Evolutionary conservation across 805 yeast genomes (phyloP).

Genomic region (Candida qinlingensis): DNA sequence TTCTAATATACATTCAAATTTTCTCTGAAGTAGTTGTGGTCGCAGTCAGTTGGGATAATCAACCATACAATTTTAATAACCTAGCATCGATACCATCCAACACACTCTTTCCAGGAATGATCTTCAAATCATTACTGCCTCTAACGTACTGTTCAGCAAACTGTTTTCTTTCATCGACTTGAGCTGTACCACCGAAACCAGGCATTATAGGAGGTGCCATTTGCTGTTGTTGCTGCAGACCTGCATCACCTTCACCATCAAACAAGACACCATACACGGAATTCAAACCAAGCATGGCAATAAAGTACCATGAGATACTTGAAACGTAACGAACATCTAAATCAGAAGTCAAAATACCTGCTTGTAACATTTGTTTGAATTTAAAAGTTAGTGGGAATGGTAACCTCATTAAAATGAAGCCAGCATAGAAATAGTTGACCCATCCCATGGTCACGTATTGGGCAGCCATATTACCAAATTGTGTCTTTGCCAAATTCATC

Average conservation of each 20-base stretch:
- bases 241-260: constrained; percentile 43
- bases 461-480: constrained; percentile 79
- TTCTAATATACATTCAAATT: too few species aligned
- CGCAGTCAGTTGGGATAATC: neutral
- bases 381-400: constrained; percentile 90
- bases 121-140: constrained; percentile 9
- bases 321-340: constrained; percentile 90
- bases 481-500: constrained; percentile 73
- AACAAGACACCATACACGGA: constrained; percentile 72
- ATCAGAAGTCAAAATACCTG: constrained; percentile 78
- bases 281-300: constrained; percentile 76
- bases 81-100: constrained; percentile 7
- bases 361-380: constrained; percentile 89
- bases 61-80: constrained; percentile 4
- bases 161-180: constrained; percentile 4
- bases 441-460: constrained; percentile 95
- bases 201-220: constrained; percentile 5
- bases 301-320: constrained; percentile 93
- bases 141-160: neutral
- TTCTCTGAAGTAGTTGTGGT: too few species aligned
- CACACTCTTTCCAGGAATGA: constrained; percentile 4
- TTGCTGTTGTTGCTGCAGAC: constrained; percentile 34
- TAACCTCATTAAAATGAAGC: constrained; percentile 78
- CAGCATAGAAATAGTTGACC: constrained; percentile 91
- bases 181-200: neutral